A percentile compares a stretch with the other conserved stretches of the same genome.
Evolutionary conservation across 768 basidiomycete genomes (phyloP).

Genomic region (Steccherinum ochraceum): DNA sequence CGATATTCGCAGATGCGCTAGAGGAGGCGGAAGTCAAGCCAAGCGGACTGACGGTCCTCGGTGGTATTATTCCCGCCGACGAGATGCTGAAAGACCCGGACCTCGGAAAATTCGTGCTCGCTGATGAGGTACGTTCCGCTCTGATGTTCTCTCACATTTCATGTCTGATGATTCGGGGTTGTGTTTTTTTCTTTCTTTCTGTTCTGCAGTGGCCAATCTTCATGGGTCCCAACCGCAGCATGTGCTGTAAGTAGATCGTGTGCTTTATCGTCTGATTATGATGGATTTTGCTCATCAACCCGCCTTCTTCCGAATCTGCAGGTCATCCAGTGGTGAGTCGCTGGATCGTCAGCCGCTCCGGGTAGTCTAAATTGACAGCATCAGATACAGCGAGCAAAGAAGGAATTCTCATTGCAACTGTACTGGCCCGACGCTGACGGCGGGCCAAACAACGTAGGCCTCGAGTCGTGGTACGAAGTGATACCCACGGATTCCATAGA

Average conservation of each 20-base stretch:
- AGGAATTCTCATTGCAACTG: conserved; percentile 28
- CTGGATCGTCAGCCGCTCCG: not conserved
- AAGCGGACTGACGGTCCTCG: conserved; percentile 34
- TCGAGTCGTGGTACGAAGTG: conserved; percentile 27
- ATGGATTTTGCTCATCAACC: not conserved
- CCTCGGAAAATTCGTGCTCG: conserved; percentile 22
- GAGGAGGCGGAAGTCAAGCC: conserved; percentile 25
- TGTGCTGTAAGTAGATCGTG: conserved; percentile 16
- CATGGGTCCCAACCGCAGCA: conserved; percentile 22
- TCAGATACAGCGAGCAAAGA: conserved; percentile 30
- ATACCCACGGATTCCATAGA: conserved; percentile 29
- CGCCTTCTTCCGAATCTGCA: conserved; percentile 3
- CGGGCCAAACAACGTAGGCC: conserved; percentile 23
- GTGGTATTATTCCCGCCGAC: conserved; percentile 34
- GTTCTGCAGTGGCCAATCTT: conserved; percentile 21
- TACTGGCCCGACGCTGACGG: conserved; percentile 32
- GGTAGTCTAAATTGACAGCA: not conserved
- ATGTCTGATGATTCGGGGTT: not conserved
- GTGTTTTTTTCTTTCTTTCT: not conserved
- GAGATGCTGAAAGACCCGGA: conserved; percentile 35
- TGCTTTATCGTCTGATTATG: too few species aligned
- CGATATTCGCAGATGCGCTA: conserved; percentile 20
- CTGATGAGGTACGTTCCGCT: conserved; percentile 28
- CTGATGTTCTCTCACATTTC: not conserved
- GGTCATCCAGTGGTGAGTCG: conserved; percentile 19